Base-by-base conservation (phyloP, 257 asterid species). In the Phtheirospermum japonicum region DNA sequence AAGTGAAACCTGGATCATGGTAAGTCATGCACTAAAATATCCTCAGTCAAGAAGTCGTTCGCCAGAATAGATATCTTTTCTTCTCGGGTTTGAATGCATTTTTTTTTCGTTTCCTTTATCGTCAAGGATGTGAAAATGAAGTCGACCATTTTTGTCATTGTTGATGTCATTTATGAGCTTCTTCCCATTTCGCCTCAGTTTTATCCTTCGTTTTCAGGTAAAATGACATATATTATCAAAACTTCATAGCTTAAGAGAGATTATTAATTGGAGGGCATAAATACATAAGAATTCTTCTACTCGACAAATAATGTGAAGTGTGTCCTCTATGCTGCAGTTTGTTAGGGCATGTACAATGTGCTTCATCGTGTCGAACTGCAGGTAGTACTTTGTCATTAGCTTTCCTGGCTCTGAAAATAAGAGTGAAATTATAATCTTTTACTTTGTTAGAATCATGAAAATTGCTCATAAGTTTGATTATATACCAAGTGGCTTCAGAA, bases 371-470 rank as follows among this genome's bases (percentile, higher is more conserved):
- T 85, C 86, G 68, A 92, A 92, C 86, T 92, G 89, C 77, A 92
- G 86, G 80, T 92, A 92, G 79, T 89, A 92, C 81, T 89, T 92
- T 32, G 99, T 92, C 97, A 92, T 92, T 82, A 92, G 79, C 74
- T 69, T 79, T 65, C 97, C 99, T 68, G 96, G 97, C 78, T 89
- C 99, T 92, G 83, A 66, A 65, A 57, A 56, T 26, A 26, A 67
- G 53, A 59, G 11, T 57, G 62, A 17, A 1, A 49, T 49, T 28
- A 64, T 53, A 55, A 43, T 54, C 48, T 13, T 14, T 4, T 63
- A 32, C 14, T 14, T 4, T 63, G 33, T 42, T 46, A 67, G 54
- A 17, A 64, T 49, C 59, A 50, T 19, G 43, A 45, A 58, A 39
- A 2, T 39, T 54, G 7, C 4, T n/a, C n/a, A n/a, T n/a, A n/a